These are phyloP conservation scores for Aspergillus sp. DNA, from an alignment of 2,329 filamentous ascomycete species.

Conservation along the genomic window DNA sequence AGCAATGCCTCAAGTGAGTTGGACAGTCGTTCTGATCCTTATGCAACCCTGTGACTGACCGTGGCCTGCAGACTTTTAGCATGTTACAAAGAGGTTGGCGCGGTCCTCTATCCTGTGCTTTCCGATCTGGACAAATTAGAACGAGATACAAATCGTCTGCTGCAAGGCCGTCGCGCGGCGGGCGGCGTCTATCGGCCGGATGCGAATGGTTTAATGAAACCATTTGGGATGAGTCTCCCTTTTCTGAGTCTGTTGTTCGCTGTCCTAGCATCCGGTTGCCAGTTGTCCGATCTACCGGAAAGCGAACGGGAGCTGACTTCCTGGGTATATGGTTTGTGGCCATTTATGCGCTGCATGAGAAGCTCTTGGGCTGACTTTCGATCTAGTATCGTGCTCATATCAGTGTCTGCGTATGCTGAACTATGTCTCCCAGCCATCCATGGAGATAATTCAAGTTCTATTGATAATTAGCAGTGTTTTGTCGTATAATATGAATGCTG, in stretches of 20 bases:
- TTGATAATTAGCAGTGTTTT: slow-evolving; percentile 63
- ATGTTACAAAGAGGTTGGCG: slow-evolving; percentile 55
- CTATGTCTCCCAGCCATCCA: slow-evolving; percentile 60
- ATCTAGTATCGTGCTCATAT: slow-evolving; percentile 60
- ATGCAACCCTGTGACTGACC: slow-evolving; percentile 2
- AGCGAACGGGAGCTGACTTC: slow-evolving; percentile 62
- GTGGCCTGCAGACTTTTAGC: slow-evolving; percentile 45
- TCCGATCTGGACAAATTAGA: slow-evolving; percentile 53
- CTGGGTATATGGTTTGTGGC: slow-evolving; percentile 57
- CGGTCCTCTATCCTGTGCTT: slow-evolving; percentile 58
- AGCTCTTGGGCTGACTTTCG: slow-evolving; percentile 21
- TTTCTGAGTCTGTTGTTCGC: slow-evolving; percentile 63
- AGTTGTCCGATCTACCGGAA: slow-evolving; percentile 55
- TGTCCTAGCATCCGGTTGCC: slow-evolving; percentile 60
- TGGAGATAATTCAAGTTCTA: slow-evolving; percentile 62
- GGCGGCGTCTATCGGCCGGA: slow-evolving; percentile 40
- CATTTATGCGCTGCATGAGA: background rate
- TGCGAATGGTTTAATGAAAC: slow-evolving; percentile 51
- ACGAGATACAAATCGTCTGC: slow-evolving; percentile 49
- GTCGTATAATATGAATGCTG: slow-evolving; percentile 64
- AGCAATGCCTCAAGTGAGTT: slow-evolving; percentile 44
- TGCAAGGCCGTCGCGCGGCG: slow-evolving; percentile 49
- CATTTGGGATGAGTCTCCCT: slow-evolving; percentile 57
- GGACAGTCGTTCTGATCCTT: background rate
- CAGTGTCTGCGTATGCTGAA: slow-evolving; percentile 64